These are phyloP conservation scores for Phialemoniopsis sp. DNA, from an alignment of 2,329 filamentous ascomycete genomes.

Conservation along the genomic window DNA sequence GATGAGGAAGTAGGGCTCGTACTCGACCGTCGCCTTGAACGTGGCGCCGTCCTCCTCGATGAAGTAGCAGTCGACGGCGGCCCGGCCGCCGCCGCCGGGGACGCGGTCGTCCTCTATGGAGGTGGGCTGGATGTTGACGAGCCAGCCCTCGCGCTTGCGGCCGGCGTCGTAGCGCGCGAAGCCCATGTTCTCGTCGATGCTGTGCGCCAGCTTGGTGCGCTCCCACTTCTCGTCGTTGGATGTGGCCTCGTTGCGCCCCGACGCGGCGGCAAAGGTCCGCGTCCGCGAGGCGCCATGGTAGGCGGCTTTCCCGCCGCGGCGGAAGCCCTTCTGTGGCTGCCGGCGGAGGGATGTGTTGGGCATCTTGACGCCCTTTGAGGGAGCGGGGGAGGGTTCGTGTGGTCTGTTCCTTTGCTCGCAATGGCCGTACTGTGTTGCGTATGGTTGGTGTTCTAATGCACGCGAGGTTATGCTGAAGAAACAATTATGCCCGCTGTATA, in stretches of 20 bases:
- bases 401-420: no score
- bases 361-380: slow-evolving; percentile 35
- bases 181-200: slow-evolving; percentile 92
- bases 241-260: slow-evolving; percentile 75
- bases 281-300: slow-evolving; percentile 68
- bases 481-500: no score
- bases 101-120: slow-evolving; percentile 80
- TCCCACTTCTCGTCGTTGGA: slow-evolving; percentile 93
- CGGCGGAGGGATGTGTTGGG: slow-evolving; percentile 55
- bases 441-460: no score
- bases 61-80: slow-evolving; percentile 96
- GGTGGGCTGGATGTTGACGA: slow-evolving; percentile 92
- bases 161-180: slow-evolving; percentile 90
- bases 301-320: slow-evolving; percentile 58
- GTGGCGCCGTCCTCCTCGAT: slow-evolving; percentile 82
- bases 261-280: slow-evolving; percentile 74
- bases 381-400: background rate
- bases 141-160: slow-evolving; percentile 77
- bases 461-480: no score
- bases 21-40: slow-evolving; percentile 95
- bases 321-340: slow-evolving; percentile 60
- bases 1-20: slow-evolving; percentile 93
- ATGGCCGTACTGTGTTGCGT: no score
- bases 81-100: slow-evolving; percentile 79
- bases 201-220: slow-evolving; percentile 74